Percentiles rank a stretch among this genome's conserved stretches.
Conservation (phyloP, 208 protist species). For the Zelonia costaricensis region DNA sequence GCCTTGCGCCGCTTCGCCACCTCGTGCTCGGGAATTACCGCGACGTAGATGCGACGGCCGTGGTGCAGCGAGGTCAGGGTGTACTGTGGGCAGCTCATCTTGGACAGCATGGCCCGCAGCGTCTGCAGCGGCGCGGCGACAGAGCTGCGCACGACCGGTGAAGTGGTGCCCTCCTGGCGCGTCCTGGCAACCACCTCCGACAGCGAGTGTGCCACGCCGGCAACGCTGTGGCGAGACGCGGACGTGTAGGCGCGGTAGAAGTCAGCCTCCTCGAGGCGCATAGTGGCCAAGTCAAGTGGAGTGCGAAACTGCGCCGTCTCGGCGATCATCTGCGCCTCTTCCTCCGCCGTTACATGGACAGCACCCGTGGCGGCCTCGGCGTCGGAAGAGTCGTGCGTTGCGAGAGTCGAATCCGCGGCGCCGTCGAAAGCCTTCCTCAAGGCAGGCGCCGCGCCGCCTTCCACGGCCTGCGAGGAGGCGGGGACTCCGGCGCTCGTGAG, state of each 20-base stretch:
- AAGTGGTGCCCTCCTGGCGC: constrained; percentile 3
- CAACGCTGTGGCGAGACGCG: constrained; percentile 19
- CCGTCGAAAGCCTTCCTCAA: too few relatives aligned
- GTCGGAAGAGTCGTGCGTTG: too few relatives aligned
- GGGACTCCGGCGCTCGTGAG: too few relatives aligned
- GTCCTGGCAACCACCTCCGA: background rate
- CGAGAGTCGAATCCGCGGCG: too few relatives aligned
- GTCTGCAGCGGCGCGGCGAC: constrained; percentile 42
- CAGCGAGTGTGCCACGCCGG: constrained; percentile 9
- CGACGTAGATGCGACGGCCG: constrained; percentile 64
- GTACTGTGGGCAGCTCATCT: constrained; percentile 87
- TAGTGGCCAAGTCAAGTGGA: constrained; percentile 14
- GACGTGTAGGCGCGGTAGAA: constrained; percentile 82
- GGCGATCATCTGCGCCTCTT: background rate
- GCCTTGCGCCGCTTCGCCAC: constrained; percentile 49
- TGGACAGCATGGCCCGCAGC: constrained; percentile 59
- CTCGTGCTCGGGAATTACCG: constrained; percentile 81
- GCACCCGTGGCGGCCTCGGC: too few relatives aligned
- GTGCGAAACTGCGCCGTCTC: constrained; percentile 3
- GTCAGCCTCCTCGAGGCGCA: constrained; percentile 61
- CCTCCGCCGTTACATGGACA: background rate
- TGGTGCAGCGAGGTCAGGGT: constrained; percentile 76
- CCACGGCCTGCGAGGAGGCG: too few relatives aligned
- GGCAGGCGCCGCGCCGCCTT: too few relatives aligned
- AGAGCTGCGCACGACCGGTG: constrained; percentile 16